Base-by-base conservation (phyloP, 1,284 basidiomycete species). In the Puccinia novopanici region DNA sequence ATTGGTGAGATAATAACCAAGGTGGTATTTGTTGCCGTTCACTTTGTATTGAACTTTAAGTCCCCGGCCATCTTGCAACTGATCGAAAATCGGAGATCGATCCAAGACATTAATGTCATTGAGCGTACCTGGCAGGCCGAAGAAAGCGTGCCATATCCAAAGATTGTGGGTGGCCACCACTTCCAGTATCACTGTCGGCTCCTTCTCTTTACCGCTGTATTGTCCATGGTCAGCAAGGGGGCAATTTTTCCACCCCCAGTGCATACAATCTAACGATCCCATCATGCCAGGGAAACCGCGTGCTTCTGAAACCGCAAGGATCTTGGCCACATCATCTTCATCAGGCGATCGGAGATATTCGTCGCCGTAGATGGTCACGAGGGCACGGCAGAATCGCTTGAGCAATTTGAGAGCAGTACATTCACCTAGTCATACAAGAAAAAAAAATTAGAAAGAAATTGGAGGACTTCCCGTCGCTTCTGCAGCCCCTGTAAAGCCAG, bases 121-220 rank as follows among this genome's bases (percentile, higher is more conserved):
- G 45, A 48, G 45, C 8, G 45, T 48, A 19, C 45, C 45, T 13
- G 45, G 17, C 17, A 48, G 45, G 17, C 45, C 45, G 8, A 48
- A 48, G 45, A 48, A 48, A 12, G 45, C 2, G 8, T 48, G 45
- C 45, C 45, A 48, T 48, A 48, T 48, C 45, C 45, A 48, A 12
- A 48, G 17, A 19, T 48, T 48, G 45, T 71, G 45, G 2, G 50
- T 27, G n/a, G 50, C 19, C 1, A 71, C 68, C 1, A 19, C 68
- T 24, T 71, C 68, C 50, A 71, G 68, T 27, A 70, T 24, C 2
- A 71, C 17, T 15, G 45, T 71, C 5, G 68, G 37, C 5, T 65
- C 63, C n/a, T 71, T 52, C 24, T 67, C 74, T 65, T 48, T 48
- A 3, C 45, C 45, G 45, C 45, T 48, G 17, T 48, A 3, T 48